phyloP scores from a whole-genome alignment of 176 grass and related monocot species.

The Calamus simplicifolius region DNA sequence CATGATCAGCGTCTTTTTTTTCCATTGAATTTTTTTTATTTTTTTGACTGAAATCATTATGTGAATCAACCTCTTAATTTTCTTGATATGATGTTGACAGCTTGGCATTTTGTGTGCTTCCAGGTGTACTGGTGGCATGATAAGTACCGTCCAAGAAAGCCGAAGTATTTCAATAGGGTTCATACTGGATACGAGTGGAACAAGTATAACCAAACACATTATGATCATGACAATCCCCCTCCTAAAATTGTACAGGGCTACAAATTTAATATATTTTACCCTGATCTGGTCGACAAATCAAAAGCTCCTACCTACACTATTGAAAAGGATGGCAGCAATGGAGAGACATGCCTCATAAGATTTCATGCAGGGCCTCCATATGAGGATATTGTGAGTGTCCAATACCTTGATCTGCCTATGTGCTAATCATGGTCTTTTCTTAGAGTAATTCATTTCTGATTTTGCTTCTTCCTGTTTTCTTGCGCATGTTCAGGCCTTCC shows the following conservation, averaged over 20 bases:
- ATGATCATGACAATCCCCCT: conserved; percentile 91
- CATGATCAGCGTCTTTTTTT: too few relatives aligned
- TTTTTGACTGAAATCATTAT: too few relatives aligned
- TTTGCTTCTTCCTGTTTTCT: neutral
- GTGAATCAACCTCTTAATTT: neutral
- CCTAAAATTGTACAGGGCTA: conserved; percentile 97
- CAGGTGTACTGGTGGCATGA: conserved; percentile 99
- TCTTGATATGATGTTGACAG: conserved; percentile 13
- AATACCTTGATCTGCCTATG: neutral
- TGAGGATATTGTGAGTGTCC: conserved; percentile 76
- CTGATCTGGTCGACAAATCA: conserved; percentile 92
- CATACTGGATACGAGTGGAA: conserved; percentile 99
- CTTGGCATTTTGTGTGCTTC: neutral
- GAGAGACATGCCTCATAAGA: conserved; percentile 81
- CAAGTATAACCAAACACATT: conserved; percentile 97
- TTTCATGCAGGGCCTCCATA: conserved; percentile 96
- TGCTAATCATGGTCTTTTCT: too few relatives aligned
- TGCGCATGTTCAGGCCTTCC: conserved; percentile 38
- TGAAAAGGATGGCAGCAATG: conserved; percentile 75
- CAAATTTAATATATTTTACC: conserved; percentile 99
- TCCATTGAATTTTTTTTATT: too few relatives aligned
- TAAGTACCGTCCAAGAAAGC: conserved; percentile 89
- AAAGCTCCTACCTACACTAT: conserved; percentile 78
- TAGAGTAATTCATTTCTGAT: neutral
- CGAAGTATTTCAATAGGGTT: conserved; percentile 97